These are phyloP conservation scores for Diaporthe helianthi DNA, from an alignment of 2,329 filamentous ascomycete species.

Conservation along the genomic window DNA sequence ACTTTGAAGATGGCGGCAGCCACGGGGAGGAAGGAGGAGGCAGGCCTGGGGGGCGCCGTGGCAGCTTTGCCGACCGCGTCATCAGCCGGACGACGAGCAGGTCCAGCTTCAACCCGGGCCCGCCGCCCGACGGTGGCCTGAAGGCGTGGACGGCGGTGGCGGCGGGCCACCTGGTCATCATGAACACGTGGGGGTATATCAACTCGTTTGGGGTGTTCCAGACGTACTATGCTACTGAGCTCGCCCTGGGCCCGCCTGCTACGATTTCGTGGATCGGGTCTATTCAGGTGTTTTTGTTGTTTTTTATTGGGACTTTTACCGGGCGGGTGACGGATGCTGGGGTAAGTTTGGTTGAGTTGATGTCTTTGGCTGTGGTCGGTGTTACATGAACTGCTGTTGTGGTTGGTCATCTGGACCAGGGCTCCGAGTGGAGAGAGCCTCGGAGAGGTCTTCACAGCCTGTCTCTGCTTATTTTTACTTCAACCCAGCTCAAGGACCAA, in stretches of 20 bases:
- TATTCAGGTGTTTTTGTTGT: slow-evolving; percentile 60
- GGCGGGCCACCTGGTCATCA: slow-evolving; percentile 54
- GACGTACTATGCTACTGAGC: slow-evolving; percentile 54
- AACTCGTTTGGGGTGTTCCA: slow-evolving; percentile 65
- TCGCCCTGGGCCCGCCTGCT: slow-evolving; percentile 48
- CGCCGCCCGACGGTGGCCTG: slow-evolving; percentile 59
- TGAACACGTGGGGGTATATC: slow-evolving; percentile 62
- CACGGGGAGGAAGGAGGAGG: not conserved
- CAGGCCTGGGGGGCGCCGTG: slow-evolving; percentile 33
- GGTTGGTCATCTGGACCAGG: not conserved
- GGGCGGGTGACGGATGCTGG: slow-evolving; percentile 62
- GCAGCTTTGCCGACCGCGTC: slow-evolving; percentile 45
- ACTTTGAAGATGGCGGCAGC: not conserved
- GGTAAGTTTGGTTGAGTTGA: not conserved
- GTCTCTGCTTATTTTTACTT: not conserved
- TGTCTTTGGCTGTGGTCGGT: not conserved
- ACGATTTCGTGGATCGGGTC: slow-evolving; percentile 63
- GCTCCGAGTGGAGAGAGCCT: not conserved
- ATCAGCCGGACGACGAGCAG: slow-evolving; percentile 51
- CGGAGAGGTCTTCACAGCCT: not conserved
- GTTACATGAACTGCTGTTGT: not conserved
- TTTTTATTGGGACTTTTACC: slow-evolving; percentile 61
- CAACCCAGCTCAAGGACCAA: rapidly evolving
- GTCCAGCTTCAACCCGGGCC: slow-evolving; percentile 50
- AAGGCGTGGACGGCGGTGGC: slow-evolving; percentile 54